These are phyloP conservation scores for Guyanaporus albipodus DNA, from an alignment of 768 basidiomycete species.

Conservation along the genomic window DNA sequence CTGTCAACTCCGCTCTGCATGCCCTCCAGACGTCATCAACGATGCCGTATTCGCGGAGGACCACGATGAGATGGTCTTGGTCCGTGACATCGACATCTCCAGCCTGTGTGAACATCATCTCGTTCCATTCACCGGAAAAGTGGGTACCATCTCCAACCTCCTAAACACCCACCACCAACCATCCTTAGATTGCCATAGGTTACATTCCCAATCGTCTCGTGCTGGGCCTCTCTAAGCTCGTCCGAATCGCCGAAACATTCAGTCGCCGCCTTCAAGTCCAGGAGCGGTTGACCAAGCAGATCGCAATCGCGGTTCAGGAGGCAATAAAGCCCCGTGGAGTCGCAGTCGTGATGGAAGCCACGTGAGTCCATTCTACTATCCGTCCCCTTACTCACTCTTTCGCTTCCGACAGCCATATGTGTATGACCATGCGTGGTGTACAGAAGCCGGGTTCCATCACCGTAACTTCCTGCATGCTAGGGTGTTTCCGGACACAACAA, in stretches of 20 bases:
- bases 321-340: constrained; percentile 97
- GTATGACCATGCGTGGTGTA: constrained; percentile 99
- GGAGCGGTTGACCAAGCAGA: constrained; percentile 95
- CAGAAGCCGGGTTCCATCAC: constrained; percentile 97
- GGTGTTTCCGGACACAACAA: constrained; percentile 97
- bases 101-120: constrained; percentile 98
- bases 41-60: constrained; percentile 98
- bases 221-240: constrained; percentile 92
- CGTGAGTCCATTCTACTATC: constrained; percentile 51
- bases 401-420: constrained; percentile 67
- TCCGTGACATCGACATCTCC: constrained; percentile 95
- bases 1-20: constrained; percentile 10
- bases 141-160: constrained; percentile 35
- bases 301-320: constrained; percentile 96
- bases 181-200: constrained; percentile 83
- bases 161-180: constrained; percentile 19
- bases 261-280: constrained; percentile 94
- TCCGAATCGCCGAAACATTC: constrained; percentile 96
- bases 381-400: constrained; percentile 9
- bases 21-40: constrained; percentile 84
- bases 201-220: constrained; percentile 97
- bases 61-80: constrained; percentile 99
- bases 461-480: constrained; percentile 96
- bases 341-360: constrained; percentile 99
- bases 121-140: constrained; percentile 97